phyloP scores from a whole-genome alignment of 805 yeast genomes.

The Pichia exigua region DNA sequence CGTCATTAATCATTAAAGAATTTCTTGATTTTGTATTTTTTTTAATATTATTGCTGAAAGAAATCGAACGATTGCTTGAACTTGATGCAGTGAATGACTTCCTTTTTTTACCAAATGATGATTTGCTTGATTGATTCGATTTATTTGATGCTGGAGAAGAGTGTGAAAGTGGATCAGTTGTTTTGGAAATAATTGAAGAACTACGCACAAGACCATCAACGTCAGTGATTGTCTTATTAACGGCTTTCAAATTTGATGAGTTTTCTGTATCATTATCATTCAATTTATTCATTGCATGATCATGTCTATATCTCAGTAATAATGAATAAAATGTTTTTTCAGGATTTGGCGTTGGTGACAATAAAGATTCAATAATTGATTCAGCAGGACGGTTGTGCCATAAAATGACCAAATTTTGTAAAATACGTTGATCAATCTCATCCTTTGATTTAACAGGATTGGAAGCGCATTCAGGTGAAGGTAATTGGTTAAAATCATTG shows the following conservation, averaged over 20 bases:
- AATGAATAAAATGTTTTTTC: constrained; percentile 34
- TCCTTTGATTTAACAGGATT: constrained; percentile 37
- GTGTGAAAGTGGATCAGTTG: constrained; percentile 14
- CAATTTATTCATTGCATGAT: constrained; percentile 15
- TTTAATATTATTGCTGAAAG: constrained; percentile 30
- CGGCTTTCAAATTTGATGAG: not conserved
- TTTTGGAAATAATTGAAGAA: constrained; percentile 26
- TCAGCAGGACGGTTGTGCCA: constrained; percentile 48
- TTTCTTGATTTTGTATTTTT: constrained; percentile 13
- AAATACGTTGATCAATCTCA: constrained; percentile 45
- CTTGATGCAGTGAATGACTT: constrained; percentile 38
- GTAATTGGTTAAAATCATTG: constrained; percentile 33
- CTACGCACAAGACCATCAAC: constrained; percentile 21
- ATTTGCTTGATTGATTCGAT: not conserved
- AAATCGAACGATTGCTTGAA: constrained; percentile 39
- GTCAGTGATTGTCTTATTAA: not conserved
- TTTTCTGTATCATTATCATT: not conserved
- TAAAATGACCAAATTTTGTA: constrained; percentile 46
- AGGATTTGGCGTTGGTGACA: constrained; percentile 25
- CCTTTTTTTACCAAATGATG: constrained; percentile 27
- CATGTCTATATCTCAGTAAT: constrained; percentile 30
- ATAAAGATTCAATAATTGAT: constrained; percentile 23
- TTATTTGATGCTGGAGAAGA: constrained; percentile 3
- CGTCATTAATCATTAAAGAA: constrained; percentile 3
- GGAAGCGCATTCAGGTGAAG: constrained; percentile 48